Conservation (phyloP, 345 rosid species). For the Populus euphratica region DNA sequence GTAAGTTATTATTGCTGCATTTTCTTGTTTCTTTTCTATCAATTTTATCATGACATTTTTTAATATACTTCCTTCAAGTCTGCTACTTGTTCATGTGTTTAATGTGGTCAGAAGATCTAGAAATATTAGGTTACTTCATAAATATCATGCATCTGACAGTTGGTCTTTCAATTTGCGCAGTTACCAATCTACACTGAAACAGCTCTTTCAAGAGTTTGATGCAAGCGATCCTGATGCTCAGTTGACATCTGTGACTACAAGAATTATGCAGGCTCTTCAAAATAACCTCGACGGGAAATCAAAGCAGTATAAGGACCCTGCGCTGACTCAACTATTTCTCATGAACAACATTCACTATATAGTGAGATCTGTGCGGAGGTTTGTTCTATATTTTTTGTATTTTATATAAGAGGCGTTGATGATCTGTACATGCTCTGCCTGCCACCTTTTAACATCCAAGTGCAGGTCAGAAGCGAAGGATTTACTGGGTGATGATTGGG, state of each 20-base stretch:
- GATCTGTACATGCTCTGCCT: not conserved
- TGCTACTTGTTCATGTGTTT: not conserved
- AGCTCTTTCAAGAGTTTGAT: slow-evolving; percentile 77
- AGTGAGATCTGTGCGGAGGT: slow-evolving; percentile 96
- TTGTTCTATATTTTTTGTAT: slow-evolving; percentile 18
- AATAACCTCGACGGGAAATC: slow-evolving; percentile 88
- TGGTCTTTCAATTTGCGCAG: slow-evolving; percentile 36
- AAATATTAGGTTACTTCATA: not conserved
- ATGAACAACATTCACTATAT: slow-evolving; percentile 98
- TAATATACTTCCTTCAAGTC: not conserved
- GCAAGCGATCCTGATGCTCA: slow-evolving; percentile 54
- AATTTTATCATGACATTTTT: not conserved
- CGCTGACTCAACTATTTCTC: slow-evolving; percentile 83
- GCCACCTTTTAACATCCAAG: not conserved
- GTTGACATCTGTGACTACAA: slow-evolving; percentile 64
- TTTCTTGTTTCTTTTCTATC: not conserved
- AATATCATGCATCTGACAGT: slow-evolving; percentile 5
- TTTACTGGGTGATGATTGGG: slow-evolving; percentile 95
- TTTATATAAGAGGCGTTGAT: not conserved
- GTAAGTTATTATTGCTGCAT: slow-evolving; percentile 43
- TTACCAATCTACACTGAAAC: slow-evolving; percentile 75
- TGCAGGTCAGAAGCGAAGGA: slow-evolving; percentile 97
- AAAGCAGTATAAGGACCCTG: slow-evolving; percentile 93
- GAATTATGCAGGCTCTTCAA: slow-evolving; percentile 87
- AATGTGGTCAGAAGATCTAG: not conserved